Evolutionary conservation across 352 stramenopile species (phyloP).

Genomic region (Pythium myriotylum): DNA sequence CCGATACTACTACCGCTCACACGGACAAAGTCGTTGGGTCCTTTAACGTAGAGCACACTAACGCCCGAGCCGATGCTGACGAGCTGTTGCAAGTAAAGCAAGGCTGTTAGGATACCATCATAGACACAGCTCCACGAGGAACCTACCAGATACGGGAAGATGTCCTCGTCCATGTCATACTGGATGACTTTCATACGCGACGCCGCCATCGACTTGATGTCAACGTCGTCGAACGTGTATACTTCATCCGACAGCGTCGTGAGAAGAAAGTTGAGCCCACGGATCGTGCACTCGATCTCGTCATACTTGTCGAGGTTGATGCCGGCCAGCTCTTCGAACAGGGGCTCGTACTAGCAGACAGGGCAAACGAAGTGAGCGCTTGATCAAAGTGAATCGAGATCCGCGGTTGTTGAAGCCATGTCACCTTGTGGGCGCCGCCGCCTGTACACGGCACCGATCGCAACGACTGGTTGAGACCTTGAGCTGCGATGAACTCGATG

Average conservation of each 20-base stretch:
- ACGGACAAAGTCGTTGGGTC: slow-evolving; percentile 93
- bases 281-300: slow-evolving; percentile 97
- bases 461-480: slow-evolving; percentile 84
- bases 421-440: slow-evolving; percentile 83
- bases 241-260: slow-evolving; percentile 96
- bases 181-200: slow-evolving; percentile 80
- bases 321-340: slow-evolving; percentile 76
- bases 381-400: neutral
- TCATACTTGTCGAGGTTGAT: slow-evolving; percentile 87
- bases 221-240: slow-evolving; percentile 96
- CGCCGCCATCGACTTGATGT: slow-evolving; percentile 73
- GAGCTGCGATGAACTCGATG: slow-evolving; percentile 74
- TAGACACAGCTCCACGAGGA: too few species aligned
- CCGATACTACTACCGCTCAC: slow-evolving; percentile 98
- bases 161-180: slow-evolving; percentile 74
- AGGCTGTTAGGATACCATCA: too few species aligned
- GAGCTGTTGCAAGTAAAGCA: slow-evolving; percentile 46
- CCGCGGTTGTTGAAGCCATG: neutral
- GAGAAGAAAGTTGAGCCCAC: slow-evolving; percentile 97
- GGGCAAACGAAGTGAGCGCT: neutral
- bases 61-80: slow-evolving; percentile 99
- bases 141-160: slow-evolving; percentile 84
- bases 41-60: slow-evolving; percentile 95
- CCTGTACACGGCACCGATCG: slow-evolving; percentile 79
- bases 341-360: slow-evolving; percentile 54